These are phyloP conservation scores for Endocarpon pusillum DNA, from an alignment of 495 filamentous ascomycete genomes.

Conservation along the genomic window DNA sequence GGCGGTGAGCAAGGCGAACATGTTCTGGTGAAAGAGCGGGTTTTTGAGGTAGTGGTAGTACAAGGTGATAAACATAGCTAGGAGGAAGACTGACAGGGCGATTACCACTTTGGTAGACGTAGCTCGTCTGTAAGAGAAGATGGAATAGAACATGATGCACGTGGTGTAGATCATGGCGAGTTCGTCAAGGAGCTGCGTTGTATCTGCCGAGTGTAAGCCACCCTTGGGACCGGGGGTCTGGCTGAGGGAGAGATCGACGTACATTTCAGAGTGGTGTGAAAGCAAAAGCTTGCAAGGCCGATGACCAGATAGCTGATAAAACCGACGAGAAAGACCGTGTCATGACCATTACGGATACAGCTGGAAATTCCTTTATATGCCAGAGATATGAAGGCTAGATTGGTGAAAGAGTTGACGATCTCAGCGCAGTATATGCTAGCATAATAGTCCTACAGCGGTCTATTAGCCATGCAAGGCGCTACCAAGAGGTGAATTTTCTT, in stretches of 20 bases:
- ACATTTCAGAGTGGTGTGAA: conserved; percentile 73
- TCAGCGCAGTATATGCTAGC: conserved; percentile 42
- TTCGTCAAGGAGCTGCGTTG: conserved; percentile 95
- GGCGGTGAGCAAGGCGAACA: conserved; percentile 65
- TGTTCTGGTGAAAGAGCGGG: conserved; percentile 80
- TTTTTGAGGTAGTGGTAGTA: conserved; percentile 92
- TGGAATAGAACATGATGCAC: conserved; percentile 74
- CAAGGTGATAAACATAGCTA: conserved; percentile 68
- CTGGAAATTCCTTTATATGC: conserved; percentile 54
- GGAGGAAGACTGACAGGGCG: conserved; percentile 35
- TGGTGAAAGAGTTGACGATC: conserved; percentile 61
- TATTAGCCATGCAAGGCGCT: neutral
- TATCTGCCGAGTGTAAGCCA: conserved; percentile 39
- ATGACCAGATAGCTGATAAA: conserved; percentile 65
- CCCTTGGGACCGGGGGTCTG: neutral
- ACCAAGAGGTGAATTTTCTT: conserved; percentile 16
- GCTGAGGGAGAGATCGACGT: conserved; percentile 11
- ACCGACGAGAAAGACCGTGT: conserved; percentile 51
- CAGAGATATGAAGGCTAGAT: conserved; percentile 58
- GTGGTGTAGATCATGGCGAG: conserved; percentile 97
- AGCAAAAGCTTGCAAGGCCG: conserved; percentile 61
- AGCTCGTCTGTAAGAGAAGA: conserved; percentile 58
- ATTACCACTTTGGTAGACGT: conserved; percentile 33
- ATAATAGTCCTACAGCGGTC: conserved; percentile 36
- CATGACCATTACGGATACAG: conserved; percentile 52